Evolutionary conservation across 2,329 filamentous ascomycete species (phyloP).

Genomic region (Pyricularia sp.): DNA sequence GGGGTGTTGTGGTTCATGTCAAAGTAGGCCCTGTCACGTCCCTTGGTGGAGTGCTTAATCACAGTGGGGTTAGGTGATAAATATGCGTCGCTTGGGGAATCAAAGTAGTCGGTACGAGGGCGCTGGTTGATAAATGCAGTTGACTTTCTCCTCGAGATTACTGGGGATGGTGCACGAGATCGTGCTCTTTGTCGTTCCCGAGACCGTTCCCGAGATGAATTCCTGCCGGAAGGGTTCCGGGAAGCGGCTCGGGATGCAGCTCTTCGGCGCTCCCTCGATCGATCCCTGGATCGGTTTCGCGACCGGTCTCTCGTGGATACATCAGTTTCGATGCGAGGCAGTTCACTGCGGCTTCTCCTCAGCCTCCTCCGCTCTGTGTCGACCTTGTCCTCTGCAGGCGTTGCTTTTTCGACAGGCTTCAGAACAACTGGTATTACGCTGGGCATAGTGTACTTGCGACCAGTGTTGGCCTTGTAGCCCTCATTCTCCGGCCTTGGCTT

Average conservation of each 20-base stretch:
- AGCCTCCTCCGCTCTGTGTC: not conserved
- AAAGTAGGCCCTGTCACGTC: slow-evolving; percentile 34
- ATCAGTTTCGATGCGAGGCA: slow-evolving; percentile 36
- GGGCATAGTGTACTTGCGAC: slow-evolving; percentile 25
- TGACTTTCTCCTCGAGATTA: slow-evolving; percentile 22
- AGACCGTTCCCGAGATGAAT: not conserved
- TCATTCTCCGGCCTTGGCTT: slow-evolving; percentile 1
- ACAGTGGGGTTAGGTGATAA: slow-evolving; percentile 28
- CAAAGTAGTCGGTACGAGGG: slow-evolving; percentile 19
- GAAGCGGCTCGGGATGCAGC: slow-evolving; percentile 10
- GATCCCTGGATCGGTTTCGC: not conserved
- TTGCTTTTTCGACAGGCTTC: slow-evolving; percentile 18
- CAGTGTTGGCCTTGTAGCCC: slow-evolving; percentile 31
- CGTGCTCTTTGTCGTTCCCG: slow-evolving; percentile 1
- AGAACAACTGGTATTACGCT: slow-evolving; percentile 9
- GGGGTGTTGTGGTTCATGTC: slow-evolving; percentile 12
- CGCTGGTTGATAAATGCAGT: slow-evolving; percentile 17
- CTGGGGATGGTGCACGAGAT: slow-evolving; percentile 10
- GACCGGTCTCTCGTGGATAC: slow-evolving; percentile 11
- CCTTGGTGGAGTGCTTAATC: slow-evolving; percentile 28
- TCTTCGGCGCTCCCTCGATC: not conserved
- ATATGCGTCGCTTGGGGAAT: slow-evolving; percentile 22
- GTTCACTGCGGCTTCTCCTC: slow-evolving; percentile 15
- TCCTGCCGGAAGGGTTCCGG: not conserved
- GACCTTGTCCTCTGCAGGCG: not conserved